Percentiles rank a stretch among this genome's conserved stretches.
Conservation (phyloP, 2,329 filamentous ascomycete genomes). For the Neocucurbitaria cava region DNA sequence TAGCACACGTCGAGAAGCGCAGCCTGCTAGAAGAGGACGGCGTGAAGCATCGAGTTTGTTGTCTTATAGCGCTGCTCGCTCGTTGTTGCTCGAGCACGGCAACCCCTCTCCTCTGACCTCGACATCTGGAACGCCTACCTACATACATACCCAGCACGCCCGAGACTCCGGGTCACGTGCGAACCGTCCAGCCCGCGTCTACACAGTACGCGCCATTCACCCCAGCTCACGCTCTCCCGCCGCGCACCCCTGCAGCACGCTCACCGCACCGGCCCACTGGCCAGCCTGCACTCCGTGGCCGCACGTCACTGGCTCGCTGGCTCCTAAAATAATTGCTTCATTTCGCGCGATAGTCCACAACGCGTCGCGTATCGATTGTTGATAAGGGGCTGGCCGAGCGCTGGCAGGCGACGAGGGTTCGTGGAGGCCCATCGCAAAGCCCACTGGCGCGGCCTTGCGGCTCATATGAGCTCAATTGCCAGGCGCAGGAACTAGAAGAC, state of each 20-base stretch:
- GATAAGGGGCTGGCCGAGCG: slow-evolving; percentile 18
- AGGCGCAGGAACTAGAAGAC: slow-evolving; percentile 15
- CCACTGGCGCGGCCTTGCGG: slow-evolving; percentile 20
- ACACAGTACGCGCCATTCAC: not conserved
- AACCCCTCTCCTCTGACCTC: too few relatives aligned
- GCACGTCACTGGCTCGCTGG: slow-evolving; percentile 41
- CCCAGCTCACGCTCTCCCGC: slow-evolving; percentile 10
- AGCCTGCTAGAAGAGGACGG: slow-evolving; percentile 1
- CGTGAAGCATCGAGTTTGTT: not conserved
- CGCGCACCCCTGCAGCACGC: slow-evolving; percentile 33
- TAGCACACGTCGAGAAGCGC: slow-evolving; percentile 18
- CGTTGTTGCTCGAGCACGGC: not conserved
- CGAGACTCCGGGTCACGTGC: slow-evolving; percentile 15
- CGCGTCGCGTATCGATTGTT: slow-evolving; percentile 35
- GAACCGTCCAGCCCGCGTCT: slow-evolving; percentile 7
- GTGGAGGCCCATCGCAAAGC: slow-evolving; percentile 27
- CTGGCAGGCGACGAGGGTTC: slow-evolving; percentile 26
- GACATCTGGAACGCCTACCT: too few relatives aligned
- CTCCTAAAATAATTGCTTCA: slow-evolving; percentile 35
- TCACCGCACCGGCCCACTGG: slow-evolving; percentile 22
- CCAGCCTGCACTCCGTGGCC: slow-evolving; percentile 28
- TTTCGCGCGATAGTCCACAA: slow-evolving; percentile 33
- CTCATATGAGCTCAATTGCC: slow-evolving; percentile 18
- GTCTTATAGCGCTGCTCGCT: slow-evolving; percentile 13
- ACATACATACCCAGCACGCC: too few relatives aligned